These are phyloP conservation scores for Diplogelasinospora grovesii DNA, from an alignment of 495 filamentous ascomycete species.

Conservation along the genomic window DNA sequence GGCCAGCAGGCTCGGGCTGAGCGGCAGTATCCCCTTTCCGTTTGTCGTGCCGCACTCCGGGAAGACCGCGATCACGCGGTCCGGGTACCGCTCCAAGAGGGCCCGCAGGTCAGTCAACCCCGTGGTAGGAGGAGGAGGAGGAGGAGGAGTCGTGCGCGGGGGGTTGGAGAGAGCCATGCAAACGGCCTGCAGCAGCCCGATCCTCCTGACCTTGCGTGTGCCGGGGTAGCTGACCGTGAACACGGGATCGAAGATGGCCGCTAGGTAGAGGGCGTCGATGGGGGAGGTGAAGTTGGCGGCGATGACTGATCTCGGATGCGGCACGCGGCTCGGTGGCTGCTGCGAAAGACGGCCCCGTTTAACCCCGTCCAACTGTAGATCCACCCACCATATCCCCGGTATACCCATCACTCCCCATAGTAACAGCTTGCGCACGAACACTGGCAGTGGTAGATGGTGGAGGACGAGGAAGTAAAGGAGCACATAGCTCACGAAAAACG, in stretches of 20 bases:
- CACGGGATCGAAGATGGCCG: slow-evolving; percentile 91
- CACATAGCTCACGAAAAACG: slow-evolving; percentile 63
- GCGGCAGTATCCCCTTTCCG: slow-evolving; percentile 79
- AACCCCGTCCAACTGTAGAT: slow-evolving; percentile 92
- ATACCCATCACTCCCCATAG: slow-evolving; percentile 81
- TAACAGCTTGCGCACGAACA: slow-evolving; percentile 67
- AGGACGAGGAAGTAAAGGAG: slow-evolving; percentile 71
- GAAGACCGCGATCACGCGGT: slow-evolving; percentile 73
- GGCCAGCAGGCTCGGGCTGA: slow-evolving; percentile 65
- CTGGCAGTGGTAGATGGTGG: slow-evolving; percentile 81
- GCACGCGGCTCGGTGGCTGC: slow-evolving; percentile 61
- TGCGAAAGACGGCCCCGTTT: slow-evolving; percentile 64
- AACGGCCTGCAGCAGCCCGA: slow-evolving; percentile 70
- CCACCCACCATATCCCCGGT: slow-evolving; percentile 95
- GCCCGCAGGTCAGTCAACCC: slow-evolving; percentile 52
- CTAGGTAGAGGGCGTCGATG: slow-evolving; percentile 90
- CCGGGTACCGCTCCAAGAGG: slow-evolving; percentile 60
- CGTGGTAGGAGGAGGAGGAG: slow-evolving; percentile 35
- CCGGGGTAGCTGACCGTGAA: slow-evolving; percentile 79
- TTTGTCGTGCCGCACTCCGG: slow-evolving; percentile 94
- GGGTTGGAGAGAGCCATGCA: slow-evolving; percentile 65
- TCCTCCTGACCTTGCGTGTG: slow-evolving; percentile 62
- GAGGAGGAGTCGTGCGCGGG: slow-evolving; percentile 42
- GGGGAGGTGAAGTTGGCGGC: slow-evolving; percentile 87
- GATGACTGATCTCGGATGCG: slow-evolving; percentile 70